phyloP scores from a whole-genome alignment of 176 grass and related monocot genomes.

The Ensete ventricosum region DNA sequence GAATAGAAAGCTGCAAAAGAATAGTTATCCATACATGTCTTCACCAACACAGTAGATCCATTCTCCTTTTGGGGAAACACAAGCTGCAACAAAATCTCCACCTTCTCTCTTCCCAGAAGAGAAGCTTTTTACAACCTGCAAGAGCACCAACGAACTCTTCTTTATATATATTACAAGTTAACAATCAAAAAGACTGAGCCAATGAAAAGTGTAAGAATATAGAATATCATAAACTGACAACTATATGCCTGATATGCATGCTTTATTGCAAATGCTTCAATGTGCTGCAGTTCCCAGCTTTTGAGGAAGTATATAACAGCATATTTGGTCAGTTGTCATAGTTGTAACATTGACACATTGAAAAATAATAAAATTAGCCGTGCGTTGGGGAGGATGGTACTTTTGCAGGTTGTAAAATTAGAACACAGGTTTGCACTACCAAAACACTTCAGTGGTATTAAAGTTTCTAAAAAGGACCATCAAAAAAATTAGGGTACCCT shows the following conservation, averaged over 20 bases:
- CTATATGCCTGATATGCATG: neutral
- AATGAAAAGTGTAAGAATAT: neutral
- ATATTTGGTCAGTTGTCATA: no score
- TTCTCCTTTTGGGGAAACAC: conserved; percentile 91
- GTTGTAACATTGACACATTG: neutral
- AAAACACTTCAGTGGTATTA: no score
- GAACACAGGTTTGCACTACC: no score
- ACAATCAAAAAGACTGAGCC: neutral
- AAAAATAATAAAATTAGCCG: neutral
- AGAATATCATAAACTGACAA: neutral
- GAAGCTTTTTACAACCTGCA: conserved; percentile 90
- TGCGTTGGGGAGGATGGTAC: no score
- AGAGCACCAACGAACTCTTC: conserved; percentile 11
- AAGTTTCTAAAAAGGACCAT: no score
- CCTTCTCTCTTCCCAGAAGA: conserved; percentile 93
- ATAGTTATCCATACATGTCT: conserved; percentile 69
- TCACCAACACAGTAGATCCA: conserved; percentile 98
- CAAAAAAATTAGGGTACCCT: no score
- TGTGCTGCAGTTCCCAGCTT: neutral
- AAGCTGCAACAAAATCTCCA: conserved; percentile 90
- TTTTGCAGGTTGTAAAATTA: no score
- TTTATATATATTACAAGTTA: neutral
- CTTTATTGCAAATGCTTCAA: no score
- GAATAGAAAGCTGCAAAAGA: neutral
- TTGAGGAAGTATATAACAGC: neutral